Evolutionary conservation across 352 stramenopile genomes (phyloP), one percentile per base, ranked within the genome.

Genomic region (Pythium guiyangense): DNA sequence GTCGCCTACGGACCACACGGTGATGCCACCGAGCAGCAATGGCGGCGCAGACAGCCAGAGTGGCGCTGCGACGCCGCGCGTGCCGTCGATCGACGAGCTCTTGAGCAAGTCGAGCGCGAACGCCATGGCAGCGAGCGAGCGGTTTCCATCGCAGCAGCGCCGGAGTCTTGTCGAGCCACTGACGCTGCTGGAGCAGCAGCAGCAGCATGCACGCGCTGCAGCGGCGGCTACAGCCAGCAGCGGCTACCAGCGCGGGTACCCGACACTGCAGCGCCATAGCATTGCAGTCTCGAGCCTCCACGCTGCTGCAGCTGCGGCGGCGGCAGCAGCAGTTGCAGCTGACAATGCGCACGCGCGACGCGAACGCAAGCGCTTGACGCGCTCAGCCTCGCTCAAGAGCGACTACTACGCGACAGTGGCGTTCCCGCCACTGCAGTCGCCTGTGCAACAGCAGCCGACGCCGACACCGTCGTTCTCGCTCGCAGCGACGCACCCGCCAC

Each of bases 321-420:
- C 56, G 2, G 43, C 52, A 1, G 49, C 47, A 0, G 58, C 51
- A 11, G 37, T 42, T 11, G 31, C 43, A 4, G 51, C 51, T 4
- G 64, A 79, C 14, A 66, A 65, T 25, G 76, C 84, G 47, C 62
- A 72, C 17, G 72, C 73, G 3, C 62, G 77, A 49, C 79, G 73
- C 14, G 76, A 88, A 29, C 77, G 79, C 29, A 90, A 90, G 66
- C 77, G 79, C 18, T 53, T 87, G 34, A 90, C 77, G 27, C 75
- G 79, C 25, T 90, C 79, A 29, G 73, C 77, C 12, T 90, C 79
- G n/a, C 66, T 88, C 37, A 86, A 90, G 60, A 79, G 71, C 49
- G 79, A 90, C 34, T 90, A 90, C 54, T 90, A 78, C 49, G 79
- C 79, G 20, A 79, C 69, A 5, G 65, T 73, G 10, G 67, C 76